A percentile compares a stretch with the other conserved stretches of the same genome.
Conservation (phyloP, 345 rosid genomes). For the Fremontodendron californicum region DNA sequence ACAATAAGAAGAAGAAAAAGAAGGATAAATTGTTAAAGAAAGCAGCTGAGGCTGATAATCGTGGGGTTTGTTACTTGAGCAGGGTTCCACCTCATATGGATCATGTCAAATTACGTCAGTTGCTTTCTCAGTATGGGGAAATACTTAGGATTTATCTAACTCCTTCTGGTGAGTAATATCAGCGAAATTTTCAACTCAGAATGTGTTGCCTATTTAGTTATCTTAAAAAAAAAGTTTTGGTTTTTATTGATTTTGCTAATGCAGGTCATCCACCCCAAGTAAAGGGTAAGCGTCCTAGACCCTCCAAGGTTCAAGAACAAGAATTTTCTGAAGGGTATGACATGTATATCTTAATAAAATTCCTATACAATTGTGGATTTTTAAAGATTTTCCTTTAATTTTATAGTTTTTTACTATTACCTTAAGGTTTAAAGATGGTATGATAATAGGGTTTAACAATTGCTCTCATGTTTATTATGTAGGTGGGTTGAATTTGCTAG, state of each 20-base stretch:
- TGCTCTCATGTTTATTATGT: constrained; percentile 16
- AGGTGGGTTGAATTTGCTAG: constrained; percentile 95
- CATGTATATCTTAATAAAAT: too few species aligned
- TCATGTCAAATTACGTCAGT: constrained; percentile 71
- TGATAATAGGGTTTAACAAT: background rate
- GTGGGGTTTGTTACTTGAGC: constrained; percentile 91
- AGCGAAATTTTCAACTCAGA: background rate
- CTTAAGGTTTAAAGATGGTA: background rate
- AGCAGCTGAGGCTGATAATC: constrained; percentile 52
- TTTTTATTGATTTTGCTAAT: constrained; percentile 8
- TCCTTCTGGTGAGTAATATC: constrained; percentile 49
- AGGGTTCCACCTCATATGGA: constrained; percentile 94
- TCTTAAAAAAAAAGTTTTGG: background rate
- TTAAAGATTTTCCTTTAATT: background rate
- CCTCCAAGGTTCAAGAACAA: constrained; percentile 56
- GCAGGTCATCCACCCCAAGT: constrained; percentile 49
- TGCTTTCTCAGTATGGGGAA: constrained; percentile 73
- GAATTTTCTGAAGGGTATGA: constrained; percentile 86
- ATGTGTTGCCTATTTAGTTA: background rate
- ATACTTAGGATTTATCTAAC: constrained; percentile 79
- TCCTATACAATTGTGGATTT: background rate
- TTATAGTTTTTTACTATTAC: background rate
- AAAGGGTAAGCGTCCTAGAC: constrained; percentile 39
- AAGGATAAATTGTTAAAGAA: constrained; percentile 51
- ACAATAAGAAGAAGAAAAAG: constrained; percentile 33